Base-by-base conservation (phyloP, 202 grass and related monocot genomes). In the Schoenoplectus triqueter region DNA sequence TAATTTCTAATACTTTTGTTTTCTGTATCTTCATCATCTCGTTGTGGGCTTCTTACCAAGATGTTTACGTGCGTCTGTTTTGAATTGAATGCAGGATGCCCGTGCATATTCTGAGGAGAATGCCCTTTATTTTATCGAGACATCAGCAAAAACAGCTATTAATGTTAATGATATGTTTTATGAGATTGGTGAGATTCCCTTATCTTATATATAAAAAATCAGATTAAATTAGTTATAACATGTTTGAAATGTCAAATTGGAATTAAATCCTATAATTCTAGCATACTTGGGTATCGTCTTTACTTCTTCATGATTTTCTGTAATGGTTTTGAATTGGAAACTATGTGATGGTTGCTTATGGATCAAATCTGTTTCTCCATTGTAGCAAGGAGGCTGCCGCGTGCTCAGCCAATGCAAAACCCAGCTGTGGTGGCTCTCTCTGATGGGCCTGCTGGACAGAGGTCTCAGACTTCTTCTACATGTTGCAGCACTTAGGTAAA, bases 161-260 rank as follows among this genome's bases (percentile, higher is more conserved):
- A 95, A 92, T 86, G 93, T 95, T 70, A 95, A 91, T 70, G 93
- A 95, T 39, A 80, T 92, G 73, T 95, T 95, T 66, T 89, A 95
- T 77, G 90, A 92, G 84, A 95, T 92, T 83, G 93, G 93, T 95
- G 73, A 92, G 89, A 84, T 76, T 44, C 66, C 49, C 84, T 59
- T 72, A 31, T 61, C 63, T 22, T 75, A 68, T 45, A 57, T 15
- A 74, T 2, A 61, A 85, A 66, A 81, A 0, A 20, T 42, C 39
- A 54, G 18, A 86, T 67, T 31, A 49, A 82, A 61, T 6, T 71
- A 41, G 13, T 14, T 21, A 40, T 88, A 51, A 40, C 74, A 56
- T 84, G 80, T 8, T 20, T 52, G 40, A 70, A 69, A 84, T 54
- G 80, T 56, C 55, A 66, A 78, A 14, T 69, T 73, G 5, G 78